Evolutionary conservation across 106 monocot species (phyloP).

Genomic region (Alisma plantagoaquatica): DNA sequence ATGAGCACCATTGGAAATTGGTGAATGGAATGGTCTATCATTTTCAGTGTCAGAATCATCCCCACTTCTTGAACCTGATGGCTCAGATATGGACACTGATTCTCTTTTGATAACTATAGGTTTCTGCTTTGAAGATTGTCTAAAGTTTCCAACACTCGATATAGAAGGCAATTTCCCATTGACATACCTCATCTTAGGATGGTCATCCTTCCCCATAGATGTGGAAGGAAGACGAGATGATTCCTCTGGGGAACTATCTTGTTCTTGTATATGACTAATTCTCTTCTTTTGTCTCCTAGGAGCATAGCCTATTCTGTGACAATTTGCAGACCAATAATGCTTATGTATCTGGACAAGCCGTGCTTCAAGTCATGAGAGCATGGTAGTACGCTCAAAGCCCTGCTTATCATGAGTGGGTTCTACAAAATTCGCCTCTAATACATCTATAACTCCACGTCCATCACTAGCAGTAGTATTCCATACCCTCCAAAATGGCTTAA

Average conservation of each 20-base stretch:
- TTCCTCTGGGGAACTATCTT: neutral
- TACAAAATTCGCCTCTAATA: conserved; percentile 86
- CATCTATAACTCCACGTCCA: conserved; percentile 88
- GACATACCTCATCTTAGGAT: neutral
- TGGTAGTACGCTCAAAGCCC: conserved; percentile 74
- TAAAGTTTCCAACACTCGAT: neutral
- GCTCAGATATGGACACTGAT: neutral
- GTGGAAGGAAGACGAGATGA: neutral
- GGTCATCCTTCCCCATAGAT: too few species aligned
- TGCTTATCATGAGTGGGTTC: conserved; percentile 95
- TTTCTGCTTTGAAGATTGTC: neutral
- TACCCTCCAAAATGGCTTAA: conserved; percentile 95
- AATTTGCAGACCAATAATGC: conserved; percentile 50
- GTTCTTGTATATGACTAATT: conserved; percentile 6
- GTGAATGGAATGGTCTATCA: too few species aligned
- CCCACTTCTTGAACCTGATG: neutral
- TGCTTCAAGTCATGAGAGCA: conserved; percentile 75
- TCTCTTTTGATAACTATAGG: neutral
- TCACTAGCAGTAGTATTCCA: conserved; percentile 93
- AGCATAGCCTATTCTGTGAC: conserved; percentile 70
- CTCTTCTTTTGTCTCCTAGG: conserved; percentile 23
- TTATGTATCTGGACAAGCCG: conserved; percentile 69
- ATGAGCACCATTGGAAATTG: neutral
- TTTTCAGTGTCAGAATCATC: neutral
- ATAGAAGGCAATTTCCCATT: neutral